Base-by-base conservation (phyloP, 2,329 filamentous ascomycete genomes). In the Calonectria naviculata region DNA sequence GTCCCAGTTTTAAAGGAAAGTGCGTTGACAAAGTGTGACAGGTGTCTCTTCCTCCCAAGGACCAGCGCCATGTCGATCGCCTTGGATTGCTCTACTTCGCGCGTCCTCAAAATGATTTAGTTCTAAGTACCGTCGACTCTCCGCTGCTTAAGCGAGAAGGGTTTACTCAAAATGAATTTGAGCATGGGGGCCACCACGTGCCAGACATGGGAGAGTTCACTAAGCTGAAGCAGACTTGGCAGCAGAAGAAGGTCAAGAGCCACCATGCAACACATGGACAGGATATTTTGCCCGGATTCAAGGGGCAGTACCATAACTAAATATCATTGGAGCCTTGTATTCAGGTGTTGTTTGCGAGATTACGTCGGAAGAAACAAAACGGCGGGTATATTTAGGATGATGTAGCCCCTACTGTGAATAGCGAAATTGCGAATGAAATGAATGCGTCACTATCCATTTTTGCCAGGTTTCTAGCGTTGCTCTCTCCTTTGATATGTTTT, bases 1-100 rank as follows among this genome's bases (percentile, higher is more conserved):
- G 19, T 17, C n/a, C n/a, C 46, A 15, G 24, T 36, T 2, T n/a
- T 13, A 12, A 8, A 31, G 19, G 4, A 1, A n/a, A 26, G 4
- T 19, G 3, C 29, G 19, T 62, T 70, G 61, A 70, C 34, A 15
- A 15, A 3, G 13, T 26, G 3, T 38, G n/a, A 5, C 17, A 83
- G 80, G 82, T 83, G 0, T 80, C 81, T 0, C 78, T 81, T 1
- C 83, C 83, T 0, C 84, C 84, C 2, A 80, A 81, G 49, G 84
- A 85, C 69, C 84, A 85, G 68, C 76, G 84, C 0, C 78, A 87
- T 64, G 82, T 87, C 3, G 85, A 87, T 63, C 84, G 87, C 0
- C 80, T 88, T 0, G 87, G 87, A 0, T 76, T 89, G 5, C 74
- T 89, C 42, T 89, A 89, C 72, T 89, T 89, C 78, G 85, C 87